Percentiles rank a stretch among this genome's conserved stretches.
phyloP scores from a whole-genome alignment of 2,329 filamentous ascomycete genomes.

The Exophiala spinifera region DNA sequence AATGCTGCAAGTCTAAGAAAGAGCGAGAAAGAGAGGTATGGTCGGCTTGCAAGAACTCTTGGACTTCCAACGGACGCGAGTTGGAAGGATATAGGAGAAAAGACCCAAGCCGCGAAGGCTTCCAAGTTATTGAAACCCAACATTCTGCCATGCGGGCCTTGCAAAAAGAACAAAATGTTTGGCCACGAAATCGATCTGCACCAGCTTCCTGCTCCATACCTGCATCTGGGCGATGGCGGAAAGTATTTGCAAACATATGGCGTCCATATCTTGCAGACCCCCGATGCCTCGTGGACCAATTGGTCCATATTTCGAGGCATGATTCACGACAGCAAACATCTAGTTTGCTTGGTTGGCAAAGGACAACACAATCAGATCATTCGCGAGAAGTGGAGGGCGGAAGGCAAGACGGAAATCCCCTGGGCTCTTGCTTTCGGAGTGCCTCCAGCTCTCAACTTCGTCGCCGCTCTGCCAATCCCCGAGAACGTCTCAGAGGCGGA shows the following conservation, averaged over 20 bases:
- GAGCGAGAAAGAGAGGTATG: slow-evolving; percentile 36
- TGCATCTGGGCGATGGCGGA: slow-evolving; percentile 49
- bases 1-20: slow-evolving; percentile 41
- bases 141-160: slow-evolving; percentile 39
- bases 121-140: slow-evolving; percentile 34
- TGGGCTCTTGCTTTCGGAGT: slow-evolving; percentile 50
- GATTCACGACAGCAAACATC: slow-evolving; percentile 44
- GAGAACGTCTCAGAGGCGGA: slow-evolving; percentile 49
- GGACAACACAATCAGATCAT: slow-evolving; percentile 50
- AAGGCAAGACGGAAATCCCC: slow-evolving; percentile 43
- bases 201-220: slow-evolving; percentile 41
- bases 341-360: slow-evolving; percentile 44
- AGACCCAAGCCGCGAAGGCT: slow-evolving; percentile 40
- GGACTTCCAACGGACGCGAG: slow-evolving; percentile 39
- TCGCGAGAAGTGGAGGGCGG: slow-evolving; percentile 46
- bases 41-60: slow-evolving; percentile 44
- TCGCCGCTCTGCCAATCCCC: slow-evolving; percentile 49
- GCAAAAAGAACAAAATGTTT: slow-evolving; percentile 43
- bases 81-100: slow-evolving; percentile 42
- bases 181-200: slow-evolving; percentile 44
- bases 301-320: slow-evolving; percentile 44
- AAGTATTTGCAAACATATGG: slow-evolving; percentile 53
- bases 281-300: slow-evolving; percentile 47
- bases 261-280: slow-evolving; percentile 48
- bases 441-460: slow-evolving; percentile 51